Evolutionary conservation across 106 monocot genomes (phyloP).

Genomic region (Vanilla planifolia): DNA sequence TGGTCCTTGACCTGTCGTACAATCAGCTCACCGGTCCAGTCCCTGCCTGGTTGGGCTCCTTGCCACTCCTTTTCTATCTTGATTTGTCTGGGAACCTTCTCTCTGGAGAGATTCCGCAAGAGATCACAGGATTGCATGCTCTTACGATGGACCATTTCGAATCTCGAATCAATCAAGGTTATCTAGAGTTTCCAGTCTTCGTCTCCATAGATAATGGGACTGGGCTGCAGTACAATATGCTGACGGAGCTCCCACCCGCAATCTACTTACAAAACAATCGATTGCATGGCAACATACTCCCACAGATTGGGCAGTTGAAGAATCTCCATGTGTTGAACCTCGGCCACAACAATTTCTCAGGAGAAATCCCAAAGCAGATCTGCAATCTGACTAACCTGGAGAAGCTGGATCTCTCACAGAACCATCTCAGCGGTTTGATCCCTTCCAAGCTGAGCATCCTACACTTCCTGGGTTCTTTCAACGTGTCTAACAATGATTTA

Average conservation of each 20-base stretch:
- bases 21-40: slow-evolving; percentile 12
- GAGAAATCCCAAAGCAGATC: slow-evolving; percentile 3
- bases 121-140: slow-evolving; percentile 4
- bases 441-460: slow-evolving; percentile 9
- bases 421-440: slow-evolving; percentile 9
- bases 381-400: slow-evolving; percentile 12
- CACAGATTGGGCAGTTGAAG: slow-evolving; percentile 1
- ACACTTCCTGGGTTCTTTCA: slow-evolving; percentile 6
- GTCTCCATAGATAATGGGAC: neutral
- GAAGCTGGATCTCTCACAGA: slow-evolving; percentile 3
- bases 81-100: slow-evolving; percentile 8
- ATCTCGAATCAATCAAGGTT: slow-evolving; percentile 1
- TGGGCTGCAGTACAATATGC: slow-evolving; percentile 3
- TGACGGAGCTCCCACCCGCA: slow-evolving; percentile 4
- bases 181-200: slow-evolving; percentile 7
- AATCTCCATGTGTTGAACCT: slow-evolving; percentile 8
- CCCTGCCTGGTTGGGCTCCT: slow-evolving; percentile 7
- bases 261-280: neutral
- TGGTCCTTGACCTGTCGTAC: slow-evolving; percentile 3
- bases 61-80: slow-evolving; percentile 7
- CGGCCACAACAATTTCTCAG: slow-evolving; percentile 2
- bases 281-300: neutral
- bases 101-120: slow-evolving; percentile 12
- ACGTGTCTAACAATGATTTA: slow-evolving; percentile 5
- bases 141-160: slow-evolving; percentile 4